phyloP scores from a whole-genome alignment of 2,329 filamentous ascomycete genomes.

The Penicillium italicum region DNA sequence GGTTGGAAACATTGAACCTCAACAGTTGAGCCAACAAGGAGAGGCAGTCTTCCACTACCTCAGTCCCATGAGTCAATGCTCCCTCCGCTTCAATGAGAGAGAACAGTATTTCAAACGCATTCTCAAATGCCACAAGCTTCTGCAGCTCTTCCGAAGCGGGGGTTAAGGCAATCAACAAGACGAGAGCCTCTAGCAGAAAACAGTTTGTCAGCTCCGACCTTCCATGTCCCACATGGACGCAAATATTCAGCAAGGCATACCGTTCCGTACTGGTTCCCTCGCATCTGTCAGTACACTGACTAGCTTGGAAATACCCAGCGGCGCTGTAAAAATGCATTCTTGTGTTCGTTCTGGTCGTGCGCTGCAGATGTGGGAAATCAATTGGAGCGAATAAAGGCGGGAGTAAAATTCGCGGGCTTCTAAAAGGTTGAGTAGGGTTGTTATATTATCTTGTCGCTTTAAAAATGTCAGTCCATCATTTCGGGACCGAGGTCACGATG shows the following conservation, averaged over 20 bases:
- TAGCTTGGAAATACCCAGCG: constrained; percentile 79
- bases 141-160: constrained; percentile 83
- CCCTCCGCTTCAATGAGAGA: constrained; percentile 78
- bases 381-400: constrained; percentile 82
- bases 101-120: constrained; percentile 85
- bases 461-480: constrained; percentile 47
- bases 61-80: constrained; percentile 73
- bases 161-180: constrained; percentile 84
- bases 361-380: constrained; percentile 79
- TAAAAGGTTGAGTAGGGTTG: constrained; percentile 80
- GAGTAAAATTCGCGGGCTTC: constrained; percentile 86
- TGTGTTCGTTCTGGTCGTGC: constrained; percentile 88
- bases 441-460: constrained; percentile 90
- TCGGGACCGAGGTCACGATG: constrained; percentile 9
- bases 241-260: constrained; percentile 33
- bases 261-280: constrained; percentile 81
- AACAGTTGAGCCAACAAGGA: constrained; percentile 87
- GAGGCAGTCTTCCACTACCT: constrained; percentile 87
- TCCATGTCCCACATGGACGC: neutral
- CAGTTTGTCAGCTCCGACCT: constrained; percentile 2
- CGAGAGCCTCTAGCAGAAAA: constrained; percentile 61
- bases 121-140: constrained; percentile 92
- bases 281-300: constrained; percentile 80
- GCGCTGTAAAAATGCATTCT: constrained; percentile 87
- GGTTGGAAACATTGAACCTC: constrained; percentile 82